A percentile compares a stretch with the other conserved stretches of the same genome.
Conservation (phyloP, 495 filamentous ascomycete genomes). For the Bombardia bombarda region DNA sequence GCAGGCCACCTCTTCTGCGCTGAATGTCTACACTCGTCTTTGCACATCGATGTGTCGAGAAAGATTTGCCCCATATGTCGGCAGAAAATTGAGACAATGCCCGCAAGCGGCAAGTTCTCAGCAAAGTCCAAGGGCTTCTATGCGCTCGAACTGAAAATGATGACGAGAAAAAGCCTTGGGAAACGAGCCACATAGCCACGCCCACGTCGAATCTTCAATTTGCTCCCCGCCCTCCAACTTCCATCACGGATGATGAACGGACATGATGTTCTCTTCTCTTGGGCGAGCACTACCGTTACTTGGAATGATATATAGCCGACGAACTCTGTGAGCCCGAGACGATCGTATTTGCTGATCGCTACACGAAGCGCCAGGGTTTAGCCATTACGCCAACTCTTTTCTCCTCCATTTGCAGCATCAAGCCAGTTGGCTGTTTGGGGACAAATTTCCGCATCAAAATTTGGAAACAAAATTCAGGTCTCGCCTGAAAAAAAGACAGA, state of each 20-base stretch:
- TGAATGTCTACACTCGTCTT: conserved; percentile 66
- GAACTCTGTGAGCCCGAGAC: no score
- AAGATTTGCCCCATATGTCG: conserved; percentile 47
- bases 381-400: no score
- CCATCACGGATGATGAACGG: not conserved
- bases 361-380: no score
- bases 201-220: not conserved
- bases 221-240: no score
- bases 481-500: no score
- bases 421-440: no score
- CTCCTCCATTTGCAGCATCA: no score
- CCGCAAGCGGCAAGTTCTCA: conserved; percentile 24
- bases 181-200: conserved; percentile 23
- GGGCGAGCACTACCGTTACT: no score
- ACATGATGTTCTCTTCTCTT: not conserved
- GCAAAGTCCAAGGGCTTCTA: conserved; percentile 38
- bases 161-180: conserved; percentile 40
- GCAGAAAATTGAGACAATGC: conserved; percentile 48
- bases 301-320: no score
- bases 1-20: conserved; percentile 82
- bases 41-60: conserved; percentile 49
- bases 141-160: conserved; percentile 54
- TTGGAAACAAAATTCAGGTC: no score
- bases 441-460: no score
- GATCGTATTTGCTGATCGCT: no score